Conservation (phyloP, 768 basidiomycete species). For the Mycena epipterygia region DNA sequence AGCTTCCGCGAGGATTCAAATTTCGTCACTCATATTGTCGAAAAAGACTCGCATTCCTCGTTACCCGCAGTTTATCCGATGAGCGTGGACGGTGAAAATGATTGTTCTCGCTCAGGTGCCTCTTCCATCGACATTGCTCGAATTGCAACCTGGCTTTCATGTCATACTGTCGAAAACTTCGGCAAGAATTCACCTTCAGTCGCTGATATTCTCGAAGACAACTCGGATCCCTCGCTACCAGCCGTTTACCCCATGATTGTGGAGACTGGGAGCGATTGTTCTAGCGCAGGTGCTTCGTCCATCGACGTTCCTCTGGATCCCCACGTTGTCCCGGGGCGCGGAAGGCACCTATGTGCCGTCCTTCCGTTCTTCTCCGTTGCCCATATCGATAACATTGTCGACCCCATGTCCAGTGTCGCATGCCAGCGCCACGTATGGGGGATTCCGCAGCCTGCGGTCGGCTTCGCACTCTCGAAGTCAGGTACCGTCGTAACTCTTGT, state of each 20-base stretch:
- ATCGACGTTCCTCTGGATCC: neutral
- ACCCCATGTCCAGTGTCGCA: conserved; percentile 20
- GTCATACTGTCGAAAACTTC: conserved; percentile 19
- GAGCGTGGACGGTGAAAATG: too few species aligned
- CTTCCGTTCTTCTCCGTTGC: conserved; percentile 19
- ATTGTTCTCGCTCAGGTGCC: too few species aligned
- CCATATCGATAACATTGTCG: conserved; percentile 5
- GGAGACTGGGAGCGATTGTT: neutral
- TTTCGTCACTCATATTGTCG: too few species aligned
- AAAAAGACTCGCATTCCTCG: too few species aligned
- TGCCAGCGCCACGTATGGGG: conserved; percentile 12
- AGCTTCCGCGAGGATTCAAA: too few species aligned
- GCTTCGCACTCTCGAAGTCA: neutral
- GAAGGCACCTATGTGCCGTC: neutral
- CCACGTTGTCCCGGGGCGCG: conserved; percentile 13
- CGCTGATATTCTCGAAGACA: neutral
- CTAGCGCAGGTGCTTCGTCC: neutral
- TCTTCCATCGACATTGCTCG: too few species aligned
- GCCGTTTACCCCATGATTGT: neutral
- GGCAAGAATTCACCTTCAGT: too few species aligned
- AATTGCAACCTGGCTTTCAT: too few species aligned
- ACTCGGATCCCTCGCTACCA: neutral
- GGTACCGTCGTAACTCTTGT: neutral
- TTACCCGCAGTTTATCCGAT: too few species aligned
- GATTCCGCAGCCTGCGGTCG: neutral